A percentile compares a stretch with the other conserved stretches of the same genome.
phyloP scores from a whole-genome alignment of 2,329 filamentous ascomycete genomes.

The Talaromyces sp. region DNA sequence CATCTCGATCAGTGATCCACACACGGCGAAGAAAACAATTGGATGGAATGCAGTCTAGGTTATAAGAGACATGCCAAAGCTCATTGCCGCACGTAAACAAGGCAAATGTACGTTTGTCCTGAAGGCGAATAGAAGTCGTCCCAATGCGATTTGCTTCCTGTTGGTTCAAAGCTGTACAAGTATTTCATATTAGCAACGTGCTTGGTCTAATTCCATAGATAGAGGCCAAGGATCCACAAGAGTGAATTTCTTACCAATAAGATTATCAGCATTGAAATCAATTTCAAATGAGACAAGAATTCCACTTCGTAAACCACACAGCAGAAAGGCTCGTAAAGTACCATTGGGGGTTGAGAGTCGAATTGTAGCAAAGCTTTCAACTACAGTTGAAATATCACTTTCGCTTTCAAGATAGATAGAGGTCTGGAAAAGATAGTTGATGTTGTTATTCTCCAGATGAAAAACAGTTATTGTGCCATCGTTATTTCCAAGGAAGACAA shows the following conservation, averaged over 20 bases:
- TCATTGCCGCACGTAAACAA: conserved; percentile 41
- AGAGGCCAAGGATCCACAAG: neutral
- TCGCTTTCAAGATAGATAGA: conserved; percentile 23
- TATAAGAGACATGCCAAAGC: conserved; percentile 42
- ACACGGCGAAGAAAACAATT: conserved; percentile 38
- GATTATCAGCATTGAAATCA: conserved; percentile 17
- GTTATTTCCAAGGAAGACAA: conserved; percentile 46
- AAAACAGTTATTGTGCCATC: conserved; percentile 41
- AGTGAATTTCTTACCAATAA: conserved; percentile 30
- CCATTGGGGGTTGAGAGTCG: conserved; percentile 14
- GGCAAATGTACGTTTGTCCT: conserved; percentile 32
- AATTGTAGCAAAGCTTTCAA: conserved; percentile 39
- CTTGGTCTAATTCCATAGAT: no score
- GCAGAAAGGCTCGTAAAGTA: conserved; percentile 28
- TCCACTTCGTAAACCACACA: conserved; percentile 53
- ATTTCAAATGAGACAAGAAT: conserved; percentile 44
- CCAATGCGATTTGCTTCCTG: conserved; percentile 34
- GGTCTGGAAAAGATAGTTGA: conserved; percentile 29
- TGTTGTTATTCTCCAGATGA: conserved; percentile 21
- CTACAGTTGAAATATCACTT: conserved; percentile 37
- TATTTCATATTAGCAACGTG: conserved; percentile 4
- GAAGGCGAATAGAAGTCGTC: conserved; percentile 40
- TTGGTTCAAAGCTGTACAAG: conserved; percentile 36
- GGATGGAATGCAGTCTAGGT: conserved; percentile 22
- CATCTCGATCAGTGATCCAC: conserved; percentile 47